Base-by-base conservation (phyloP, 2,329 filamentous ascomycete genomes). In the Onygena corvina region DNA sequence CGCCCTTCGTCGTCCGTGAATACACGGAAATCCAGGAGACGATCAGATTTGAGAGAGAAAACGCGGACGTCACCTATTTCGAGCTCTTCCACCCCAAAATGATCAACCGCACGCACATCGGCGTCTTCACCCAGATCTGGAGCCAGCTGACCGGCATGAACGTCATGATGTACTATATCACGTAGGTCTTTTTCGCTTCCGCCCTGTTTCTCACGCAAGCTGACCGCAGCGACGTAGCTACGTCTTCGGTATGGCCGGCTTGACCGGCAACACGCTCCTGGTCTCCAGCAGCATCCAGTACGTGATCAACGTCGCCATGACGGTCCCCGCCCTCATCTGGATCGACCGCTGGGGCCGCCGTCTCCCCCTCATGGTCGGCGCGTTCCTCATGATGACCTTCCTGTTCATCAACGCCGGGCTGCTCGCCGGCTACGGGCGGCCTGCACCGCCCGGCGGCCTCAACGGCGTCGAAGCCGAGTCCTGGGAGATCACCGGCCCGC, bases 241-340 rank as follows among this genome's bases (percentile, higher is more conserved):
- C 55, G 76, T 86, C 51, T 85, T 86, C 62, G 72, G 72, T 8
- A 86, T 86, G 83, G 81, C 82, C 12, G 81, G 81, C 7, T 69
- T 83, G n/a, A 67, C 64, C 1, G 74, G 73, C 2, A 71, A 77
- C 56, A 73, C 72, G 48, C 75, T 79, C 31, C 72, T 86, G 6
- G 64, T 84, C 38, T 75, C 82, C 5, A 83, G 79, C 14, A 79
- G 76, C 7, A 85, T 86, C 54, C 79, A 85, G 60, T 86, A 84
- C 61, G 73, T 88, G 57, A 86, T 90, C 70, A 89, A 89, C 63
- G 84, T 90, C 1, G 52, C 81, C 47, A 85, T 86, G 80, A 90
- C 86, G 0, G 63, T 89, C 2, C 83, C 84, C 0, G 84, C 84
- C 1, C 73, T 90, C 20, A 66, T 89, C 50, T 89, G 72, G 69